Percentiles rank a stretch among this genome's conserved stretches.
Conservation (phyloP, 2,329 filamentous ascomycete genomes). For the Colletotrichum paranaense region DNA sequence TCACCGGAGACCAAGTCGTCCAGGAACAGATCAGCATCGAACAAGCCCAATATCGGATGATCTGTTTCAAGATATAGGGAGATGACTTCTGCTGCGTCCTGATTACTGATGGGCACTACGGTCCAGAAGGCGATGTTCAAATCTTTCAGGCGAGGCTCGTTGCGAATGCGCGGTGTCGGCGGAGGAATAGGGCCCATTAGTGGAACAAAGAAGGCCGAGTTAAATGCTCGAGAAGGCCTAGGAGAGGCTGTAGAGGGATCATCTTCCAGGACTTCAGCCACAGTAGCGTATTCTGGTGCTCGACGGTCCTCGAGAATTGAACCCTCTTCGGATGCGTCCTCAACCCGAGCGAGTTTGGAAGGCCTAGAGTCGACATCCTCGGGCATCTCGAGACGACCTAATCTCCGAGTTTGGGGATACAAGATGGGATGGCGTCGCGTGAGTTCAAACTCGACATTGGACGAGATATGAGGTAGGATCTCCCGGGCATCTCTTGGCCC, state of each 20-base stretch:
- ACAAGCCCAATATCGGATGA: slow-evolving; percentile 50
- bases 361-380: slow-evolving; percentile 5
- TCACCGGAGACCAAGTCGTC: slow-evolving; percentile 42
- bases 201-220: slow-evolving; percentile 31
- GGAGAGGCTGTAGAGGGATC: not conserved
- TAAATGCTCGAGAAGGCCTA: slow-evolving; percentile 15
- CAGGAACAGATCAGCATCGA: slow-evolving; percentile 48
- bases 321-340: not conserved
- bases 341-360: slow-evolving; percentile 19
- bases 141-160: slow-evolving; percentile 42
- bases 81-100: slow-evolving; percentile 45
- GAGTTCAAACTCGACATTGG: slow-evolving; percentile 31
- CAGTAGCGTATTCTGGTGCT: not conserved
- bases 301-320: not conserved
- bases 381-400: not conserved
- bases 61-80: slow-evolving; percentile 52
- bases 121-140: slow-evolving; percentile 50
- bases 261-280: not conserved
- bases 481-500: slow-evolving; percentile 10
- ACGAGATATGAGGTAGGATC: slow-evolving; percentile 21
- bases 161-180: slow-evolving; percentile 25
- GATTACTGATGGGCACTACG: slow-evolving; percentile 42
- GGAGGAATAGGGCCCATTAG: slow-evolving; percentile 37
- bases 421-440: slow-evolving; percentile 17
- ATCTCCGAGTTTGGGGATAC: slow-evolving; percentile 21